Base-by-base conservation (phyloP, 352 stramenopile genomes). In the Globisporangium emineosum region DNA sequence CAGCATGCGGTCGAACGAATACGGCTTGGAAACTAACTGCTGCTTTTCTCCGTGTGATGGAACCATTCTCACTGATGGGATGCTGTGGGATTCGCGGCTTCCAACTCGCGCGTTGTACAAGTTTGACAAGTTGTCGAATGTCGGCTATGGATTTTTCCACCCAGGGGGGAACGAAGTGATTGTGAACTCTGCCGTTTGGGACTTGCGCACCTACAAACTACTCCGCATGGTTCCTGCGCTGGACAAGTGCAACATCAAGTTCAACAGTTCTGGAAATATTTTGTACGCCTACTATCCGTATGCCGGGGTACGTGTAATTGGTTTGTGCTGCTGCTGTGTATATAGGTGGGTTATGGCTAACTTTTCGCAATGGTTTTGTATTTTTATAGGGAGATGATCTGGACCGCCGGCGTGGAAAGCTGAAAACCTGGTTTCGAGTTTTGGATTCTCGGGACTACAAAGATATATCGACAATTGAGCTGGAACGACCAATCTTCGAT, bases 161-260 rank as follows among this genome's bases (percentile, higher is more conserved):
- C 88, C 88, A 6, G 90, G 85, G 37, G 88, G 88, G 1, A 97
- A 96, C 57, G 89, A 97, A 71, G 81, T 96, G 37, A 86, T 97
- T 49, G 77, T 97, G 25, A 95, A 97, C 61, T 93, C 88, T 15
- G 86, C 86, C 0, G 84, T 97, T n/a, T 97, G 89, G 88, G 89
- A 96, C 65, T 66, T 96, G 19, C 85, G 89, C 25, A 97, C 89
- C 2, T 95, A 90, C 59, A 77, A 81, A 21, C 70, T 97, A 5
- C 72, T 95, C 32, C 88, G 88, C 3, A 88, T 96, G 66, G 85
- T 97, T 10, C 89, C 89, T 17, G 86, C 83, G 13, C 74, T 96
- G n/a, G 89, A 97, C 66, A 91, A 90, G 64, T 93, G 83, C 64
- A 81, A 68, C 13, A 78, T 95, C 52, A 83, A 83, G 52, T 96